Evolutionary conservation across 495 filamentous ascomycete species (phyloP).

Genomic region (Evernia prunastri): DNA sequence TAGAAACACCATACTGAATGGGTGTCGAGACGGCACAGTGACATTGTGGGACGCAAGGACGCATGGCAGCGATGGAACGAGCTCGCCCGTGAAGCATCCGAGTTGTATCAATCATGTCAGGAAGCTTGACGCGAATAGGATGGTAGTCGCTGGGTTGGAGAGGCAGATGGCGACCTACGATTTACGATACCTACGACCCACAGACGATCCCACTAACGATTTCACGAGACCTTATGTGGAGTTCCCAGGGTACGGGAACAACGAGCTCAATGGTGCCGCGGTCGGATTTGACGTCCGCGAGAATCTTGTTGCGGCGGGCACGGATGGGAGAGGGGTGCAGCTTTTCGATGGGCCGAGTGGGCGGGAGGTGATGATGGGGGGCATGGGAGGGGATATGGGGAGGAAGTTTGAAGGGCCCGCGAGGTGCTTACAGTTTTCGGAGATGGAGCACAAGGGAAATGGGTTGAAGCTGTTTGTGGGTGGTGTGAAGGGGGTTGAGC

Average conservation of each 20-base stretch:
- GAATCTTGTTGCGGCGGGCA: slow-evolving; percentile 14
- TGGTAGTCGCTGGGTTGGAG: slow-evolving; percentile 19
- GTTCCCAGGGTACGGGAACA: slow-evolving; percentile 12
- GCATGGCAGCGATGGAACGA: slow-evolving; percentile 8
- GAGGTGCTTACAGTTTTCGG: slow-evolving; percentile 18
- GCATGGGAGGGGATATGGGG: background rate
- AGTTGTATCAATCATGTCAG: slow-evolving; percentile 18
- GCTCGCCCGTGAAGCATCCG: slow-evolving; percentile 9
- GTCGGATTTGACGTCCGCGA: slow-evolving; percentile 18
- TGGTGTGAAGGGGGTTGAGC: slow-evolving; percentile 8
- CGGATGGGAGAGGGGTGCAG: slow-evolving; percentile 6
- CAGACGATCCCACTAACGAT: background rate
- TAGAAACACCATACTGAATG: slow-evolving; percentile 11
- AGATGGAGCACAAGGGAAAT: background rate
- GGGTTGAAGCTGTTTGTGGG: slow-evolving; percentile 11
- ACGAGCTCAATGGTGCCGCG: background rate
- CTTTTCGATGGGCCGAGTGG: slow-evolving; percentile 17
- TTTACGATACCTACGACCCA: slow-evolving; percentile 11
- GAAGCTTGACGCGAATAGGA: slow-evolving; percentile 8
- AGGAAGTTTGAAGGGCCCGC: background rate
- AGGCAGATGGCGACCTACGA: slow-evolving; percentile 13
- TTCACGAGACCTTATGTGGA: slow-evolving; percentile 7
- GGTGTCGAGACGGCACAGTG: slow-evolving; percentile 13
- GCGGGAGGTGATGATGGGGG: slow-evolving; percentile 10
- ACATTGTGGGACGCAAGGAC: slow-evolving; percentile 20